Evolutionary conservation across 176 grass and related monocot species (phyloP).

Genomic region (Cenchrus americanus): DNA sequence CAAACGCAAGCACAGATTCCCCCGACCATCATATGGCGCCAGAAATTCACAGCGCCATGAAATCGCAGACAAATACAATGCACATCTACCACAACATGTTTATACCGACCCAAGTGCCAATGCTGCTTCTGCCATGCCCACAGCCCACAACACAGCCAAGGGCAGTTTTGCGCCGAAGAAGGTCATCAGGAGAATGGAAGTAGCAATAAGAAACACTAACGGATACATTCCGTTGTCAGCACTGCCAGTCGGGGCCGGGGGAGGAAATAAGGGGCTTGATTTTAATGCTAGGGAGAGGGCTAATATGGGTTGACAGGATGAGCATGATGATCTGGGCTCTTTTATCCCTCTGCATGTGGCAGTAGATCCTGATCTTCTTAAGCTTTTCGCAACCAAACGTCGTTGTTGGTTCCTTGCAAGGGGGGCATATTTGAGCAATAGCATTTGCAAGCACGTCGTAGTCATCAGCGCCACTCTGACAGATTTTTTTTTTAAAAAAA

Average conservation of each 20-base stretch:
- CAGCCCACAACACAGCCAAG: too few species aligned
- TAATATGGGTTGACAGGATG: conserved; percentile 13
- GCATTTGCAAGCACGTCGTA: conserved; percentile 2
- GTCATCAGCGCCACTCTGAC: conserved; percentile 30
- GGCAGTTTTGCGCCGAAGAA: background rate
- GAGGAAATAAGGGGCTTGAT: background rate
- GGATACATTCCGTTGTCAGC: too few species aligned
- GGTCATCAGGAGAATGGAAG: background rate
- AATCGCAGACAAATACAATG: too few species aligned
- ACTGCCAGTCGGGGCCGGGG: too few species aligned
- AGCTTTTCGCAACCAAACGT: conserved; percentile 34
- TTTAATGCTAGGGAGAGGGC: conserved; percentile 21
- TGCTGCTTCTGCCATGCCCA: too few species aligned
- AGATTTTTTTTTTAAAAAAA: background rate
- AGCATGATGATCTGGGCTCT: conserved; percentile 8
- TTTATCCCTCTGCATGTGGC: background rate
- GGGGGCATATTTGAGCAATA: background rate
- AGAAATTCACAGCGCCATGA: too few species aligned
- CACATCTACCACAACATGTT: too few species aligned
- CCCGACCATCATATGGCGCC: too few species aligned
- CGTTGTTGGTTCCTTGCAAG: background rate
- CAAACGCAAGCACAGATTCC: too few species aligned
- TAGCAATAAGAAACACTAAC: too few species aligned
- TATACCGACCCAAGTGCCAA: too few species aligned
- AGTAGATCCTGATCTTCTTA: conserved; percentile 23